Evolutionary conservation across 306 rosid genomes (phyloP).

Genomic region (Rosa rugosa): DNA sequence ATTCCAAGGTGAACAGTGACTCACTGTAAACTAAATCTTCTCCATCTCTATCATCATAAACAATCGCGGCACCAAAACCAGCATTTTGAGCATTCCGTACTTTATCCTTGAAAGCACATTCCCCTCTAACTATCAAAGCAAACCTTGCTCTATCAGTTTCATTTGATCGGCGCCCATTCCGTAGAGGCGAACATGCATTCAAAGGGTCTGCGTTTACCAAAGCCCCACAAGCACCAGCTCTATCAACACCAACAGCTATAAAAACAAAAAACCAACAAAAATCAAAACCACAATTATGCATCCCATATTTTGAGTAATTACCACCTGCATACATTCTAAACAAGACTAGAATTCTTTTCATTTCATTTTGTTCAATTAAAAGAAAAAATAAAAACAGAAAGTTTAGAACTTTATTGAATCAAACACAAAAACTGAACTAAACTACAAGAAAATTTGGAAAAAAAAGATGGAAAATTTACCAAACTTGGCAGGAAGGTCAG

Average conservation of each 20-base stretch:
- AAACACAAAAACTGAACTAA: not conserved
- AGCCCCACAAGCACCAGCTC: conserved; percentile 37
- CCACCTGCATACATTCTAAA: not conserved
- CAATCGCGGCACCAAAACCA: conserved; percentile 37
- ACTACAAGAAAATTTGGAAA: not conserved
- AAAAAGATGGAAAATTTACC: conserved; percentile 17
- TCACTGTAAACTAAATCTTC: conserved; percentile 37
- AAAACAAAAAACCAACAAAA: not conserved
- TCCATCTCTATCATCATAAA: conserved; percentile 27
- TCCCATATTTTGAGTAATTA: not conserved
- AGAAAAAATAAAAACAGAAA: not conserved
- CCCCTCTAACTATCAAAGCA: conserved; percentile 34
- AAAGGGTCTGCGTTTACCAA: conserved; percentile 27
- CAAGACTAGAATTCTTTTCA: not conserved
- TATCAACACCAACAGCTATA: conserved; percentile 19
- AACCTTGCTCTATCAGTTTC: conserved; percentile 17
- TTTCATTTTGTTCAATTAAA: not conserved
- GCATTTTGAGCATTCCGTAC: conserved; percentile 32
- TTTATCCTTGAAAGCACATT: conserved; percentile 35
- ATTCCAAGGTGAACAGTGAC: conserved; percentile 8
- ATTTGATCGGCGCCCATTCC: not conserved
- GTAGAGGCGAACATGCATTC: conserved; percentile 34
- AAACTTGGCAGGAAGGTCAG: conserved; percentile 46
- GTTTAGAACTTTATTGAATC: not conserved
- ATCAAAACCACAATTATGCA: not conserved